Evolutionary conservation across 2,329 filamentous ascomycete genomes (phyloP).

Genomic region (Graphiopsis chlorocephala): DNA sequence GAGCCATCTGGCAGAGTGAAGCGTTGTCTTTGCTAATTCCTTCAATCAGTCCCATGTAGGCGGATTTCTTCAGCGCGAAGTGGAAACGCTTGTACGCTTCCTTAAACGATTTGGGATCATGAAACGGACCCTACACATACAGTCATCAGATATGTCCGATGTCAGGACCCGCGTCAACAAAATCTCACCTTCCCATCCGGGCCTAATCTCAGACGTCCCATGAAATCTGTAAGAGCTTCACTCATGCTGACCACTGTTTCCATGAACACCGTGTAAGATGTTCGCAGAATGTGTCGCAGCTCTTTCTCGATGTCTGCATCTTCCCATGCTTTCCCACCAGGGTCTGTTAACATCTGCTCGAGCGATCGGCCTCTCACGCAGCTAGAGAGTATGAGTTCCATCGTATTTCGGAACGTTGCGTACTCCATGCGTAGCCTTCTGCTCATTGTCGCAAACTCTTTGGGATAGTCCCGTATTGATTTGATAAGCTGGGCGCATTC

Average conservation of each 20-base stretch:
- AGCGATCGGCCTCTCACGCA: constrained; percentile 26
- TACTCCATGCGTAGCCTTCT: constrained; percentile 27
- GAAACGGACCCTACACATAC: constrained; percentile 8
- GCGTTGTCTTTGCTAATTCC: constrained; percentile 26
- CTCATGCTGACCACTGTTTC: background rate
- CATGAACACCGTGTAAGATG: background rate
- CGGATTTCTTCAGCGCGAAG: constrained; percentile 30
- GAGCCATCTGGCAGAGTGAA: constrained; percentile 27
- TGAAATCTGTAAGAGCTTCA: background rate
- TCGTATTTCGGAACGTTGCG: constrained; percentile 31
- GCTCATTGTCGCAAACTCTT: constrained; percentile 26
- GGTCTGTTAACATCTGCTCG: constrained; percentile 25
- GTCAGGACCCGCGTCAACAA: background rate
- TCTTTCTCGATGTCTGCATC: background rate
- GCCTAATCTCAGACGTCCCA: background rate
- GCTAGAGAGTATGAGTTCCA: constrained; percentile 27
- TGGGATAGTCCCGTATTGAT: constrained; percentile 26
- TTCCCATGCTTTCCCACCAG: constrained; percentile 24
- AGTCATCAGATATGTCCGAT: background rate
- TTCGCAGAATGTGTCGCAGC: constrained; percentile 9
- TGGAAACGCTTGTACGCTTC: constrained; percentile 31
- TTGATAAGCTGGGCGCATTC: constrained; percentile 33
- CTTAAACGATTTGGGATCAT: constrained; percentile 26
- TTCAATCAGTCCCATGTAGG: constrained; percentile 30
- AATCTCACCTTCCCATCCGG: background rate